These are phyloP conservation scores for Kickxella alabastrina DNA, from an alignment of 192 early-diverging fungal genomes.

Conservation along the genomic window DNA sequence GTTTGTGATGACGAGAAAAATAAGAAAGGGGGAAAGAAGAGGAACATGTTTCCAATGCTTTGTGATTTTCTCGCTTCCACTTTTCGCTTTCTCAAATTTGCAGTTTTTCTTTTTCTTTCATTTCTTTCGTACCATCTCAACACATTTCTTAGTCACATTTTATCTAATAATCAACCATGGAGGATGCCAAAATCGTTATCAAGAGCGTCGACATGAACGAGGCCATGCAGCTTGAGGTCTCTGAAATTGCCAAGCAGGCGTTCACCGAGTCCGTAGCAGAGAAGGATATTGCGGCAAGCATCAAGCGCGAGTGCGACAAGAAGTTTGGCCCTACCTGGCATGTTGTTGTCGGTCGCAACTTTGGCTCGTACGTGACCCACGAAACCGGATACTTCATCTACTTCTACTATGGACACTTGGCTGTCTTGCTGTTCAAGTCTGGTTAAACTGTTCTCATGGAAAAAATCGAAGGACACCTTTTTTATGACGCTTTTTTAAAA, in stretches of 20 bases:
- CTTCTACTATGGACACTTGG: conserved; percentile 94
- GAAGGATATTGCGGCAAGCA: conserved; percentile 96
- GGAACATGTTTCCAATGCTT: background rate
- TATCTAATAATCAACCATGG: conserved; percentile 8
- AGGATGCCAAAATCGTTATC: conserved; percentile 83
- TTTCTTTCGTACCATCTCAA: too few species aligned
- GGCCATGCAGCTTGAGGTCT: conserved; percentile 90
- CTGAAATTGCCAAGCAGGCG: conserved; percentile 82
- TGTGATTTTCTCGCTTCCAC: conserved; percentile 2
- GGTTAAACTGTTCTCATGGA: conserved; percentile 47
- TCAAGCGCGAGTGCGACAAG: conserved; percentile 98
- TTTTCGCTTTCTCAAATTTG: background rate
- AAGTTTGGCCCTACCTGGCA: conserved; percentile 98
- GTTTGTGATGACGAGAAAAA: too few species aligned
- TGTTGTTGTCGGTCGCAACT: conserved; percentile 97
- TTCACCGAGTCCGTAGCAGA: conserved; percentile 93
- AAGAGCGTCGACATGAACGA: conserved; percentile 99
- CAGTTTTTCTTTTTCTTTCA: conserved; percentile 8
- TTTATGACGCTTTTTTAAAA: background rate
- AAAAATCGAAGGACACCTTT: background rate
- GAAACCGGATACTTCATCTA: conserved; percentile 97
- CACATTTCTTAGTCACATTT: conserved; percentile 1
- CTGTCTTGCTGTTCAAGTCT: conserved; percentile 93
- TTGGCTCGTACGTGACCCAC: conserved; percentile 98
- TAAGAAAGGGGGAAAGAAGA: background rate